phyloP scores from a whole-genome alignment of 2,329 filamentous ascomycete species.

The Curvularia lunata region DNA sequence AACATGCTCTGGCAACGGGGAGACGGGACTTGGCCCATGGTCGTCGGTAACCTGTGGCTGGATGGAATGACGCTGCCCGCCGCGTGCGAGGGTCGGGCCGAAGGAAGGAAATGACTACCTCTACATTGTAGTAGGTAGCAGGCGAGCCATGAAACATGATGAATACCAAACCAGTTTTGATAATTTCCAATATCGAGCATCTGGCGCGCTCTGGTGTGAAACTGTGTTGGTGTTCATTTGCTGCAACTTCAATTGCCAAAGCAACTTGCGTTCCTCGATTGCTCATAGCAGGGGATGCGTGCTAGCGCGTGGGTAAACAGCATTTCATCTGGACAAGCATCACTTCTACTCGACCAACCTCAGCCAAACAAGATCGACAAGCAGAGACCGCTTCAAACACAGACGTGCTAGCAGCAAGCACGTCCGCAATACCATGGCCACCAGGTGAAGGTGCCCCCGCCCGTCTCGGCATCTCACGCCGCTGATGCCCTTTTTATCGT shows the following conservation, averaged over 20 bases:
- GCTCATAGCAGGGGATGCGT: slow-evolving; percentile 6
- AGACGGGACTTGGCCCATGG: slow-evolving; percentile 23
- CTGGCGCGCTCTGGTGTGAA: not conserved
- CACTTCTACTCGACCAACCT: slow-evolving; percentile 24
- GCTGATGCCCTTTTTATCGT: slow-evolving; percentile 15
- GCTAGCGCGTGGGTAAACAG: slow-evolving; percentile 29
- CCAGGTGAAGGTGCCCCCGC: slow-evolving; percentile 25
- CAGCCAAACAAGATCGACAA: slow-evolving; percentile 16
- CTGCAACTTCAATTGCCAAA: not conserved
- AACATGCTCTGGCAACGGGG: slow-evolving; percentile 17
- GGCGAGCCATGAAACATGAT: slow-evolving; percentile 14
- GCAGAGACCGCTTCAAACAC: slow-evolving; percentile 17
- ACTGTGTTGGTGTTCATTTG: not conserved
- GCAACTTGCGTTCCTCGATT: not conserved
- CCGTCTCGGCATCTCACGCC: slow-evolving; percentile 22
- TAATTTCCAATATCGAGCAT: slow-evolving; percentile 6
- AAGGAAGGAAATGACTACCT: slow-evolving; percentile 19
- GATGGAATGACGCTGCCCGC: slow-evolving; percentile 15
- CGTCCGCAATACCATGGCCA: slow-evolving; percentile 15
- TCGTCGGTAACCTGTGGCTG: slow-evolving; percentile 13
- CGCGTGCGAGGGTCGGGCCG: slow-evolving; percentile 19
- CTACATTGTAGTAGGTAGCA: slow-evolving; percentile 11
- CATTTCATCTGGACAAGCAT: slow-evolving; percentile 8
- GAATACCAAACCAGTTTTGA: slow-evolving; percentile 27
- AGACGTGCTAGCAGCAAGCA: slow-evolving; percentile 4